phyloP scores from a whole-genome alignment of 257 asterid species.

The Solanum piurae region DNA sequence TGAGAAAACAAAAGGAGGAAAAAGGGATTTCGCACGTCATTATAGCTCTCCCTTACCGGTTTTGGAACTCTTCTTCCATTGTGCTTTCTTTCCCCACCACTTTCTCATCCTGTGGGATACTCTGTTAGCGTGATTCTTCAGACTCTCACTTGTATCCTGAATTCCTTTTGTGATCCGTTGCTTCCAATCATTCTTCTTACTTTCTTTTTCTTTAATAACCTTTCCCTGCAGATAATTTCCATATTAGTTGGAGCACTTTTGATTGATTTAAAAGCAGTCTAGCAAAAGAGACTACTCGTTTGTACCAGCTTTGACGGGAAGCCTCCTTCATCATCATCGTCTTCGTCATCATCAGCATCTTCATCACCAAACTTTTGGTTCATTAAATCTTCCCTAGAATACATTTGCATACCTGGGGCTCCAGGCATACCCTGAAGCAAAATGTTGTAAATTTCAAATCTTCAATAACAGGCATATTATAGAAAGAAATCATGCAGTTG shows the following conservation, averaged over 20 bases:
- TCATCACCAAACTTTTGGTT: slow-evolving; percentile 63
- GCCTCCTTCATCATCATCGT: slow-evolving; percentile 48
- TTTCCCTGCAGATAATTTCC: slow-evolving; percentile 42
- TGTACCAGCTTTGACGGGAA: slow-evolving; percentile 64
- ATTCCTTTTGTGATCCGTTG: slow-evolving; percentile 34
- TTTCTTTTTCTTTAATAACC: slow-evolving; percentile 36
- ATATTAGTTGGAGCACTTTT: background rate
- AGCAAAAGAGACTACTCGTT: background rate
- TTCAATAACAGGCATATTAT: background rate
- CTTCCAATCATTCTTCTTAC: slow-evolving; percentile 52
- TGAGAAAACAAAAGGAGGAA: background rate
- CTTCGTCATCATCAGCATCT: slow-evolving; percentile 64
- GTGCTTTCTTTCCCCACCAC: slow-evolving; percentile 62
- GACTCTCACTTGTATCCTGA: slow-evolving; percentile 35
- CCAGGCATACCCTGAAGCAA: slow-evolving; percentile 78
- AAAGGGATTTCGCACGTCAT: background rate
- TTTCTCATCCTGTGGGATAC: slow-evolving; percentile 34
- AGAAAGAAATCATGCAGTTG: background rate
- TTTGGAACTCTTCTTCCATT: slow-evolving; percentile 26
- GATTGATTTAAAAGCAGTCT: background rate
- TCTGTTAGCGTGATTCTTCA: slow-evolving; percentile 38
- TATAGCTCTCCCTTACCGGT: slow-evolving; percentile 50
- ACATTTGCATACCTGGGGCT: slow-evolving; percentile 95
- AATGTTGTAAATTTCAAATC: background rate
- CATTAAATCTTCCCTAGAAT: slow-evolving; percentile 85